Percentiles rank a stretch among this genome's conserved stretches.
These are phyloP conservation scores for Elsinoe perseae DNA, from an alignment of 2,329 filamentous ascomycete species.

Conservation along the genomic window DNA sequence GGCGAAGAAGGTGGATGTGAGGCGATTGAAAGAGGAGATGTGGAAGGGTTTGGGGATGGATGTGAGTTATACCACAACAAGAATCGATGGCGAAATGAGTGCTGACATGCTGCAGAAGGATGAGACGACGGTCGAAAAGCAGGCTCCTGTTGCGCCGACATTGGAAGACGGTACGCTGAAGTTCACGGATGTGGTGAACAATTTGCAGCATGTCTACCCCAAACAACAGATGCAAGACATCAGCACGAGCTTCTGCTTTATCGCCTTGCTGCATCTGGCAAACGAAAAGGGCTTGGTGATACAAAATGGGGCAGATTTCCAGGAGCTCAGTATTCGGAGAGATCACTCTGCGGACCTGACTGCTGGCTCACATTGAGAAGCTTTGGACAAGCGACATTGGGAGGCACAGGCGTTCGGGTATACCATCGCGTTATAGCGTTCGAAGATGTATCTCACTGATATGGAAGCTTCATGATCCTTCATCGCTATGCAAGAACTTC, in stretches of 20 bases:
- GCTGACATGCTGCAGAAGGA: background rate
- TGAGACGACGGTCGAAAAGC: conserved; percentile 16
- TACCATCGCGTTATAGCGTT: background rate
- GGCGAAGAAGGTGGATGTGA: conserved; percentile 60
- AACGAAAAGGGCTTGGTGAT: conserved; percentile 87
- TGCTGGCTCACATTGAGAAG: conserved; percentile 11
- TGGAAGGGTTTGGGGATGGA: conserved; percentile 54
- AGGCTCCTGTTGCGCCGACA: conserved; percentile 27
- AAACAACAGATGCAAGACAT: conserved; percentile 85
- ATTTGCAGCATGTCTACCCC: conserved; percentile 76
- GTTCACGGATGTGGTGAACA: conserved; percentile 90
- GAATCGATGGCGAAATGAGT: background rate
- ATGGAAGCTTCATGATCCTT: conserved; percentile 1
- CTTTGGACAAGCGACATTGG: background rate
- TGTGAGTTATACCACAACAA: conserved; percentile 16
- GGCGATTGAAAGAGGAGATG: conserved; percentile 57
- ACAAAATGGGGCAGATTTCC: conserved; percentile 49
- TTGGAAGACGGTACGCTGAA: conserved; percentile 54
- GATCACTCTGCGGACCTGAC: conserved; percentile 39
- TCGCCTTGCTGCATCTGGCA: conserved; percentile 80
- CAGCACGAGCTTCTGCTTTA: conserved; percentile 88
- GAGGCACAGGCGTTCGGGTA: background rate
- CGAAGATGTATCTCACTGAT: background rate
- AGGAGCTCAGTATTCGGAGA: conserved; percentile 42
- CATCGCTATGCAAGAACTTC: conserved; percentile 1